Percentiles rank a stretch among this genome's conserved stretches.
Evolutionary conservation across 176 grass and related monocot species (phyloP).

Genomic region (Stipa capillata): DNA sequence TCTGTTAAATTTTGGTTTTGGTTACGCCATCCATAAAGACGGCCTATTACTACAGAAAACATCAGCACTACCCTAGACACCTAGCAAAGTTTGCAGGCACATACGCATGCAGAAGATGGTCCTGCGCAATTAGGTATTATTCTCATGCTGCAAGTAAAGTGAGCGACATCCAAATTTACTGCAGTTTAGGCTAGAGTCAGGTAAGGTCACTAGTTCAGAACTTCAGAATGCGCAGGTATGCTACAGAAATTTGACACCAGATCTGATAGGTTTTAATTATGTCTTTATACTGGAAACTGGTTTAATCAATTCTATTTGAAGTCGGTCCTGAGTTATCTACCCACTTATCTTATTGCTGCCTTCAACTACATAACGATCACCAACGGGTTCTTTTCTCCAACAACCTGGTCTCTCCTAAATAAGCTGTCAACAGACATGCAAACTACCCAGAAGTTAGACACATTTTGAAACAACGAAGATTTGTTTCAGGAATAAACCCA

Average conservation of each 20-base stretch:
- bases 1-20: neutral
- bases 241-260: neutral
- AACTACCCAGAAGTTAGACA: slow-evolving; percentile 1
- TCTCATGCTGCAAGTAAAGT: slow-evolving; percentile 5
- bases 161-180: neutral
- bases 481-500: no score
- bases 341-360: neutral
- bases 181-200: slow-evolving; percentile 2
- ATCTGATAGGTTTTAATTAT: neutral
- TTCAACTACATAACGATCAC: slow-evolving; percentile 14
- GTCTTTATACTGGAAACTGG: no score
- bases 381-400: neutral
- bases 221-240: neutral
- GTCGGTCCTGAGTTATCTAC: neutral
- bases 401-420: neutral
- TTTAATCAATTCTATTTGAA: neutral
- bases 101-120: neutral
- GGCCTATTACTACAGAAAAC: neutral
- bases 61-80: neutral
- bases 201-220: neutral
- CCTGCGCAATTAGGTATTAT: neutral
- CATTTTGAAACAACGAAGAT: no score
- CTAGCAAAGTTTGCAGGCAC: no score
- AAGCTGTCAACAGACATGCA: neutral
- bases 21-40: neutral